Evolutionary conservation across 1,139 yeast genomes (phyloP).

Genomic region (Blastobotrys arbuscula): DNA sequence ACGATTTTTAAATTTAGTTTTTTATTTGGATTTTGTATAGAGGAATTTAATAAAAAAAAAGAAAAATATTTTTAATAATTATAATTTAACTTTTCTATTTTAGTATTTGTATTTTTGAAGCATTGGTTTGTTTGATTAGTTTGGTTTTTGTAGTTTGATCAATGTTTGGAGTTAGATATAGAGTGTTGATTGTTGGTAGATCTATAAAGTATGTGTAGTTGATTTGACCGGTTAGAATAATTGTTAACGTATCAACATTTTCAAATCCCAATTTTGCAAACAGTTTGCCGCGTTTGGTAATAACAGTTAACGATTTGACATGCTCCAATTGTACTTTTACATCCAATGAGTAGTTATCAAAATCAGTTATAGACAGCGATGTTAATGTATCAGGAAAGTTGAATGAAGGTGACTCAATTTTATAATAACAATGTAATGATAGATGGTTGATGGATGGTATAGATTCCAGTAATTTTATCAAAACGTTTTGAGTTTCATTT

Average conservation of each 20-base stretch:
- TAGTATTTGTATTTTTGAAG: not conserved
- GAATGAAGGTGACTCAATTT: not conserved
- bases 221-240: not conserved
- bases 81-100: not conserved
- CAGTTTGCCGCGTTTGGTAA: not conserved
- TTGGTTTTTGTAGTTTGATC: not conserved
- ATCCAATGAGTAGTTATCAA: not conserved
- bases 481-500: too few relatives aligned
- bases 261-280: not conserved
- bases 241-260: not conserved
- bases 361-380: not conserved
- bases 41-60: not conserved
- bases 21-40: slow-evolving; percentile 3
- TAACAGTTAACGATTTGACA: not conserved
- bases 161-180: not conserved
- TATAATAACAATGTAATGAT: not conserved
- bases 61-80: not conserved
- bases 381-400: not conserved
- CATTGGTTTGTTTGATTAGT: not conserved
- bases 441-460: too few relatives aligned
- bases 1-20: slow-evolving; percentile 45
- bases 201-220: not conserved
- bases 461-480: too few relatives aligned
- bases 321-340: not conserved
- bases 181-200: not conserved